Percentiles rank a stretch among this genome's conserved stretches.
Conservation (phyloP, 1,284 basidiomycete species). For the Serendipita sp. region DNA sequence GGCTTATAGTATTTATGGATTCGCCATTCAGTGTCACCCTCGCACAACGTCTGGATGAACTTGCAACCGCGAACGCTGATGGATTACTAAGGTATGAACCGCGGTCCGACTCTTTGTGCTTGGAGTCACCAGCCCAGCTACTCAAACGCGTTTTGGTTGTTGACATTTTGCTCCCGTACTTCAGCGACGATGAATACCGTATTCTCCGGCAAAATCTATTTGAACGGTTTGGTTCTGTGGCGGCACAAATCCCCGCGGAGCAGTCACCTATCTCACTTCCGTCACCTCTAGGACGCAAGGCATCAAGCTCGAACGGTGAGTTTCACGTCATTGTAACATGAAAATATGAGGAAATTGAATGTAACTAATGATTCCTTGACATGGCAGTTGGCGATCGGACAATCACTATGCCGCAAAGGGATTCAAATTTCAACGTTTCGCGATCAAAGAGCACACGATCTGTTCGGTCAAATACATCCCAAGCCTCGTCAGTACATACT, state of each 20-base stretch:
- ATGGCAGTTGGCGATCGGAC: background rate
- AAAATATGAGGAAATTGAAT: no score
- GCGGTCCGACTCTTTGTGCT: slow-evolving; percentile 14
- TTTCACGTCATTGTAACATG: background rate
- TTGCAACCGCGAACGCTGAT: slow-evolving; percentile 61
- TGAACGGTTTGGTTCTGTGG: slow-evolving; percentile 45
- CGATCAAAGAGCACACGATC: slow-evolving; percentile 43
- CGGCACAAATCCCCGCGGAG: background rate
- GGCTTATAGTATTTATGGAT: background rate
- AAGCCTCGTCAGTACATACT: slow-evolving; percentile 21
- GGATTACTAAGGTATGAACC: slow-evolving; percentile 52
- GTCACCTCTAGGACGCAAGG: background rate
- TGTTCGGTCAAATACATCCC: slow-evolving; percentile 35
- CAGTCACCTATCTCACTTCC: background rate
- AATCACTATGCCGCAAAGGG: background rate
- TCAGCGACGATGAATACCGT: slow-evolving; percentile 67
- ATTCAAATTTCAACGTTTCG: slow-evolving; percentile 6
- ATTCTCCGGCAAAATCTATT: slow-evolving; percentile 61
- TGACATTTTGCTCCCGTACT: slow-evolving; percentile 1
- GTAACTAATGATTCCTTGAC: no score
- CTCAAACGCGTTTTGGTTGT: slow-evolving; percentile 6
- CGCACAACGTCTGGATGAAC: slow-evolving; percentile 59
- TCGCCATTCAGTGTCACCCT: slow-evolving; percentile 39
- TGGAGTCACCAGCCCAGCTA: background rate
- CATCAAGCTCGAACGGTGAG: background rate